phyloP scores from a whole-genome alignment of 2,329 filamentous ascomycete species.

The Beauveria sp. region DNA sequence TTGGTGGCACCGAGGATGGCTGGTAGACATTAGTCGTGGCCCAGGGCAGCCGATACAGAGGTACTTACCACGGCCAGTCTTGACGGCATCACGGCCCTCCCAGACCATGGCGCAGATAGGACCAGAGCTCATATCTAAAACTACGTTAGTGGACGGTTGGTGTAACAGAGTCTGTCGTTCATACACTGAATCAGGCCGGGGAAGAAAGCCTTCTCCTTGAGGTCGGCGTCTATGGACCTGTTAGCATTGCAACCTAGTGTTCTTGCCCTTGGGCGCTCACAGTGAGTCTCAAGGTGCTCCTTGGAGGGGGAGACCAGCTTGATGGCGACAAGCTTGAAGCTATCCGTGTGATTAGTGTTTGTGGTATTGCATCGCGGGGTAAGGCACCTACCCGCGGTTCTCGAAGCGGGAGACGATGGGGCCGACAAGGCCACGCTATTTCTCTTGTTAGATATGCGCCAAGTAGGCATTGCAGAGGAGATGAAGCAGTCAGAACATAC shows the following conservation, averaged over 20 bases:
- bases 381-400: conserved; percentile 68
- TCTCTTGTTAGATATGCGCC: conserved; percentile 16
- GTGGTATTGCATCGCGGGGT: background rate
- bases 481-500: conserved; percentile 43
- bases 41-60: background rate
- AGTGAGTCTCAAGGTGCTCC: conserved; percentile 98
- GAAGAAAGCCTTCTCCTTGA: conserved; percentile 96
- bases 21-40: conserved; percentile 26
- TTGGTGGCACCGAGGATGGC: conserved; percentile 97
- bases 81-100: conserved; percentile 98
- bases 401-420: conserved; percentile 98
- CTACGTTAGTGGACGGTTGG: conserved; percentile 13
- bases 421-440: conserved; percentile 89
- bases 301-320: conserved; percentile 86
- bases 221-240: conserved; percentile 60
- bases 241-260: conserved; percentile 17
- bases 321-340: conserved; percentile 97
- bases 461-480: background rate
- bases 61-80: conserved; percentile 82
- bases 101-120: conserved; percentile 99
- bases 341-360: conserved; percentile 25
- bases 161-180: conserved; percentile 24
- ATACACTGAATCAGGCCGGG: conserved; percentile 82
- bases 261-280: conserved; percentile 33
- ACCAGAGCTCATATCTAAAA: conserved; percentile 86